Evolutionary conservation across 257 asterid species (phyloP).

Genomic region (Ajuga chamaepitys): DNA sequence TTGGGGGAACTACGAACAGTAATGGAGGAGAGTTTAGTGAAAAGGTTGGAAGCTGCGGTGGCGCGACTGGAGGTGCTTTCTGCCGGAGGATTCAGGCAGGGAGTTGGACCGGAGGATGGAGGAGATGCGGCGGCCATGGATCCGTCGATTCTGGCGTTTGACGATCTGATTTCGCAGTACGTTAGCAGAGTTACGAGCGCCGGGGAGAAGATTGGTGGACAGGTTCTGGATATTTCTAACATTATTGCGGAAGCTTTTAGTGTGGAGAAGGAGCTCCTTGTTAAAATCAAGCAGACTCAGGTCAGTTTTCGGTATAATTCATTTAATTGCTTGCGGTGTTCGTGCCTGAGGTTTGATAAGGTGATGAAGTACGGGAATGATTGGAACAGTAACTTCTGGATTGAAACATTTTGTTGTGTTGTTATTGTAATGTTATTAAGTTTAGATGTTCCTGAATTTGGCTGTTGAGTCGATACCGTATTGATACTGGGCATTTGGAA

Average conservation of each 20-base stretch:
- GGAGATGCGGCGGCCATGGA: conserved; percentile 45
- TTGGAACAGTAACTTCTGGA: conserved; percentile 1
- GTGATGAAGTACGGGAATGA: not conserved
- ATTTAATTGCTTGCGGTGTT: not conserved
- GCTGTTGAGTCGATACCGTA: not conserved
- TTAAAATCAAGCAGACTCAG: conserved; percentile 63
- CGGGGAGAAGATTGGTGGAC: conserved; percentile 87
- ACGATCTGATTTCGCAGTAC: conserved; percentile 57
- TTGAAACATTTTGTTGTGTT: not conserved
- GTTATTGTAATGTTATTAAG: not conserved
- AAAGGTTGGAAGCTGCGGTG: conserved; percentile 92
- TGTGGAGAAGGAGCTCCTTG: conserved; percentile 73
- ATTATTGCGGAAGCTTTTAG: conserved; percentile 54
- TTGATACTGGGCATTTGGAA: not conserved
- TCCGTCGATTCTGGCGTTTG: conserved; percentile 80
- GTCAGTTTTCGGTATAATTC: conserved; percentile 23
- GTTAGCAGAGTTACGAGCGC: conserved; percentile 50
- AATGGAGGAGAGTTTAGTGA: conserved; percentile 68
- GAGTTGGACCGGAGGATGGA: conserved; percentile 30
- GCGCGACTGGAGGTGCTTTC: conserved; percentile 74
- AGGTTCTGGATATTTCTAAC: conserved; percentile 65
- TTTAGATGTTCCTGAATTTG: not conserved
- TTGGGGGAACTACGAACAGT: conserved; percentile 3
- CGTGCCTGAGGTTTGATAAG: not conserved
- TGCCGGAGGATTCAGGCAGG: conserved; percentile 23